phyloP scores from a whole-genome alignment of 768 basidiomycete genomes.

The Trametes sanguinea region DNA sequence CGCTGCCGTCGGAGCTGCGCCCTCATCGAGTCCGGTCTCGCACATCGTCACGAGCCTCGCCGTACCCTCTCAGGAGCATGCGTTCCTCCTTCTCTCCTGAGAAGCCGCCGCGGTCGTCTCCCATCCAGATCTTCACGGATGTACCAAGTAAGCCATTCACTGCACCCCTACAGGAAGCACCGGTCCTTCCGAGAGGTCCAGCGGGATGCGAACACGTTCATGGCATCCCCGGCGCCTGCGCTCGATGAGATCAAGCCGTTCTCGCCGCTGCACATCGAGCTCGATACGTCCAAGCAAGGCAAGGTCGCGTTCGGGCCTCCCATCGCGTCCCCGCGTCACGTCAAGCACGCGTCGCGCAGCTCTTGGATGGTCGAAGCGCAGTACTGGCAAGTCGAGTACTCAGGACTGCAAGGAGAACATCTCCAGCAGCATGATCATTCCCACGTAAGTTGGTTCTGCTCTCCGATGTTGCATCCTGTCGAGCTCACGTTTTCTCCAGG shows the following conservation, averaged over 20 bases:
- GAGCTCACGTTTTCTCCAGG: constrained; percentile 26
- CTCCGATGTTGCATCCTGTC: not conserved
- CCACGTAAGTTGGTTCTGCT: constrained; percentile 48
- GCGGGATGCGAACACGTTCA: constrained; percentile 39
- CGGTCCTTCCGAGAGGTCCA: constrained; percentile 47
- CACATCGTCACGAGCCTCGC: constrained; percentile 70
- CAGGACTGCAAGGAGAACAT: constrained; percentile 48
- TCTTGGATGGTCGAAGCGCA: constrained; percentile 67
- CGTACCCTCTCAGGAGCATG: constrained; percentile 60
- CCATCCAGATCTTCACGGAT: constrained; percentile 25
- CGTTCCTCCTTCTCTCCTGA: constrained; percentile 51
- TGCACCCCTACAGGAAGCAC: constrained; percentile 26
- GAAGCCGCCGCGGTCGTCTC: constrained; percentile 35
- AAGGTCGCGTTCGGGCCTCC: constrained; percentile 33
- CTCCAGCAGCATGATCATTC: constrained; percentile 42
- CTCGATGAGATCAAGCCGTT: constrained; percentile 45
- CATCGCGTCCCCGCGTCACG: constrained; percentile 51
- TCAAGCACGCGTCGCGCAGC: constrained; percentile 59
- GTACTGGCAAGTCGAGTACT: constrained; percentile 46
- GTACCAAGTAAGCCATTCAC: constrained; percentile 21
- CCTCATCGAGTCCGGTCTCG: constrained; percentile 63
- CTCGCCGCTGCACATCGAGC: constrained; percentile 42
- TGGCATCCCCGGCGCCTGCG: constrained; percentile 38
- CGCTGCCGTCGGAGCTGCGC: constrained; percentile 72
- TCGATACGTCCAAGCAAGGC: constrained; percentile 40